Conservation (phyloP, 306 rosid species). For the Clitoria ternatea region DNA sequence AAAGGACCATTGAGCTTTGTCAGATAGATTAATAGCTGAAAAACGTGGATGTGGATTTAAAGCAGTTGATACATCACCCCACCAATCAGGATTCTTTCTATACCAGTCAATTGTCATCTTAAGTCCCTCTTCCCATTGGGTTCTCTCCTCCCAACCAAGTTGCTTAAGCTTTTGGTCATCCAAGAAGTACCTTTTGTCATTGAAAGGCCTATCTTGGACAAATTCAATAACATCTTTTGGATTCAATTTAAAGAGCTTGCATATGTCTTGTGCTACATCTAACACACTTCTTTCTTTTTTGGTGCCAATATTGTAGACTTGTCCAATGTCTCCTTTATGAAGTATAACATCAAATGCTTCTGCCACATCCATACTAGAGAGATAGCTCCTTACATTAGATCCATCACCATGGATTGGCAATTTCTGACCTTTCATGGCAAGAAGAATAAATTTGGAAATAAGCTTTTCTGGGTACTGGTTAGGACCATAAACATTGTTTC, state of each 20-base stretch:
- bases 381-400: constrained; percentile 71
- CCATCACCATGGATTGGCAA: constrained; percentile 75
- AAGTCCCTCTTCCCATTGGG: constrained; percentile 63
- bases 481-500: constrained; percentile 73
- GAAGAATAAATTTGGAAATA: constrained; percentile 59
- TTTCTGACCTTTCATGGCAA: constrained; percentile 66
- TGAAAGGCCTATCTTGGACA: constrained; percentile 77
- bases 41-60: constrained; percentile 59
- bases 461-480: constrained; percentile 75
- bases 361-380: constrained; percentile 56
- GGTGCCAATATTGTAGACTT: constrained; percentile 65
- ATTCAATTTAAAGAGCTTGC: constrained; percentile 45
- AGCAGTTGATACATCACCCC: constrained; percentile 74
- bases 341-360: constrained; percentile 83
- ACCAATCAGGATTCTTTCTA: constrained; percentile 54
- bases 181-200: constrained; percentile 68
- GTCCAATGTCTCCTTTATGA: constrained; percentile 64
- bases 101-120: constrained; percentile 67
- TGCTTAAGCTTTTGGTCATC: constrained; percentile 69
- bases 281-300: constrained; percentile 57
- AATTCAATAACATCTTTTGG: constrained; percentile 46
- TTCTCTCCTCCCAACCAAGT: constrained; percentile 66
- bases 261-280: constrained; percentile 55
- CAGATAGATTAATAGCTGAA: constrained; percentile 42
- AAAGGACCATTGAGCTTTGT: constrained; percentile 53